A percentile compares a stretch with the other conserved stretches of the same genome.
These are phyloP conservation scores for Prunus campanulata DNA, from an alignment of 306 rosid species.

Conservation along the genomic window DNA sequence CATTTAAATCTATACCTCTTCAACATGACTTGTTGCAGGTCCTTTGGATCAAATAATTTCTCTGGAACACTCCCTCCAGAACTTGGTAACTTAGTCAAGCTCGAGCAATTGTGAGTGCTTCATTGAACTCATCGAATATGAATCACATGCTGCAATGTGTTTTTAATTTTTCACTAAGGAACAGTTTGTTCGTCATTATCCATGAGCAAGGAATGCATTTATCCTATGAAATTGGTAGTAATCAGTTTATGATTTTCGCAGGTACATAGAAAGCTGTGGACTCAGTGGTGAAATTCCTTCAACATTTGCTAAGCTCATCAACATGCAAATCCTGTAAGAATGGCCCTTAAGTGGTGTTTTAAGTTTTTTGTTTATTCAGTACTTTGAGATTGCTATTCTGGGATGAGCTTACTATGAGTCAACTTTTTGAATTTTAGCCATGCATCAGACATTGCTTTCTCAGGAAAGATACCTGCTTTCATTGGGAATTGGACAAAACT, in stretches of 20 bases:
- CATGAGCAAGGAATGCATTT: too few relatives aligned
- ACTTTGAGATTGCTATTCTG: not conserved
- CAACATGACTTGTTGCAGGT: slow-evolving; percentile 9
- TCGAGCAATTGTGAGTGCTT: slow-evolving; percentile 8
- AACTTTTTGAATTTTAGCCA: slow-evolving; percentile 5
- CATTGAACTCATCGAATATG: too few relatives aligned
- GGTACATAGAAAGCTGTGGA: slow-evolving; percentile 17
- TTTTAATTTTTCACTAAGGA: too few relatives aligned
- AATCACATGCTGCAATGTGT: too few relatives aligned
- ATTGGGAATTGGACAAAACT: slow-evolving; percentile 32
- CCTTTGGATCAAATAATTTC: slow-evolving; percentile 21
- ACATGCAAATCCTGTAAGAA: slow-evolving; percentile 2
- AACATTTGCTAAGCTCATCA: slow-evolving; percentile 22
- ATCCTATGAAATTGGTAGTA: not conserved
- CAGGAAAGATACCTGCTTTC: slow-evolving; percentile 28
- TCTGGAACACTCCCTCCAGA: slow-evolving; percentile 31
- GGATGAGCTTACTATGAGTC: not conserved
- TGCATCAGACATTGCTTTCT: slow-evolving; percentile 21
- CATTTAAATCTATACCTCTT: not conserved
- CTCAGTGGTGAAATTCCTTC: slow-evolving; percentile 27
- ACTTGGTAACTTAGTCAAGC: slow-evolving; percentile 26
- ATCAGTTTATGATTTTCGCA: not conserved
- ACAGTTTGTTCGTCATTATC: too few relatives aligned
- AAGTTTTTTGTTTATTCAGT: not conserved
- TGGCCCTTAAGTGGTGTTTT: too few relatives aligned